phyloP scores from a whole-genome alignment of 768 basidiomycete genomes.

The Steccherinum ochraceum region DNA sequence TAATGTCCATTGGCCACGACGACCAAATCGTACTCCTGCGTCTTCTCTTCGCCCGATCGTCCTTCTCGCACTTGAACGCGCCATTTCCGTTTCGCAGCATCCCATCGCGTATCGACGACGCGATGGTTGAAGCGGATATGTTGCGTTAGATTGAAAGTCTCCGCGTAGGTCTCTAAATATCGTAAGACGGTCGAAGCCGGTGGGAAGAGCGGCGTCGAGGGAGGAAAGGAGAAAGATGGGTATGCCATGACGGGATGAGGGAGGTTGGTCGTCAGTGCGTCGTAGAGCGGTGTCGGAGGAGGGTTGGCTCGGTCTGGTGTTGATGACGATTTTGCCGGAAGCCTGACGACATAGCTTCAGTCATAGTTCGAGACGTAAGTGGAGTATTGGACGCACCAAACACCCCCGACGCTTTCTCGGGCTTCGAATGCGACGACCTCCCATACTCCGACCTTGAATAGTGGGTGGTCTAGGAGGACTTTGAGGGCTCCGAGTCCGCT shows the following conservation, averaged over 20 bases:
- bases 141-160: slow-evolving; percentile 50
- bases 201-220: slow-evolving; percentile 68
- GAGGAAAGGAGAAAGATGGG: slow-evolving; percentile 57
- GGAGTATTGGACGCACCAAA: slow-evolving; percentile 58
- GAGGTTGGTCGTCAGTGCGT: slow-evolving; percentile 76
- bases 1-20: slow-evolving; percentile 77
- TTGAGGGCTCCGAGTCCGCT: slow-evolving; percentile 68
- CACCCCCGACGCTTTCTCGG: slow-evolving; percentile 60
- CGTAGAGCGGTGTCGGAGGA: slow-evolving; percentile 67
- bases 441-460: slow-evolving; percentile 60
- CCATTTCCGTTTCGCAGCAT: slow-evolving; percentile 35
- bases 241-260: slow-evolving; percentile 77
- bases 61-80: slow-evolving; percentile 27
- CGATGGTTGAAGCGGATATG: slow-evolving; percentile 58
- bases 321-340: slow-evolving; percentile 35
- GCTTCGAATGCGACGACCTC: slow-evolving; percentile 56
- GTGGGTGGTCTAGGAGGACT: slow-evolving; percentile 49
- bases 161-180: slow-evolving; percentile 68
- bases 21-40: slow-evolving; percentile 50
- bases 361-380: background rate
- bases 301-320: slow-evolving; percentile 34
- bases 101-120: slow-evolving; percentile 44
- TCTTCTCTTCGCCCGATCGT: background rate
- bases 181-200: slow-evolving; percentile 48
- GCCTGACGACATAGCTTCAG: slow-evolving; percentile 29